These are phyloP conservation scores for Ceratobasidium sp. DNA, from an alignment of 1,284 basidiomycete species.

Conservation along the genomic window DNA sequence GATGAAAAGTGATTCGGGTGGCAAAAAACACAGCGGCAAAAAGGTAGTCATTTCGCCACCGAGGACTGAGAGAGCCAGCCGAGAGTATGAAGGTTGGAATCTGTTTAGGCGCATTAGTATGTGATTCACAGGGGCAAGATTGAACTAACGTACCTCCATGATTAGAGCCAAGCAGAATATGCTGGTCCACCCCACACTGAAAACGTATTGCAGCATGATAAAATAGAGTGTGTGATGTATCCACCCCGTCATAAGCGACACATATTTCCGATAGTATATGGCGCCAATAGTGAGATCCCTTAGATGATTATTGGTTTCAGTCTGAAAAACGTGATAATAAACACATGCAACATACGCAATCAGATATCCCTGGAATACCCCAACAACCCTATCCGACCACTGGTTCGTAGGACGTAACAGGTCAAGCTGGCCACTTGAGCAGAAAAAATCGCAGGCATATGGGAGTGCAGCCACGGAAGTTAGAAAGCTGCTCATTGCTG, in stretches of 20 bases:
- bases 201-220: conserved; percentile 63
- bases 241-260: conserved; percentile 71
- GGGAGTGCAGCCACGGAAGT: conserved; percentile 67
- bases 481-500: conserved; percentile 60
- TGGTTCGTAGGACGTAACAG: conserved; percentile 51
- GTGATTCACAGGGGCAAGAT: too few species aligned
- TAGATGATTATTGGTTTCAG: neutral
- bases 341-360: conserved; percentile 56
- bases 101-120: too few species aligned
- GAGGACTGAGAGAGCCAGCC: conserved; percentile 63
- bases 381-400: conserved; percentile 54
- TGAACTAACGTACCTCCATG: conserved; percentile 68
- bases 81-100: conserved; percentile 71
- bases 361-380: conserved; percentile 67
- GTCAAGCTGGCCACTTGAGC: conserved; percentile 57
- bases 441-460: conserved; percentile 61
- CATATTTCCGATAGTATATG: conserved; percentile 61
- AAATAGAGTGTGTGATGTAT: conserved; percentile 70
- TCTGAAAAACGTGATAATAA: neutral
- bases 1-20: conserved; percentile 68
- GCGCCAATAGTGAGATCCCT: conserved; percentile 61
- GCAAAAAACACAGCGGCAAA: conserved; percentile 68
- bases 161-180: conserved; percentile 65
- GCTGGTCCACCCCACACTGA: conserved; percentile 60
- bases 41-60: conserved; percentile 64